Evolutionary conservation across 2,329 filamentous ascomycete genomes (phyloP).

Genomic region (Cadophora sp.): DNA sequence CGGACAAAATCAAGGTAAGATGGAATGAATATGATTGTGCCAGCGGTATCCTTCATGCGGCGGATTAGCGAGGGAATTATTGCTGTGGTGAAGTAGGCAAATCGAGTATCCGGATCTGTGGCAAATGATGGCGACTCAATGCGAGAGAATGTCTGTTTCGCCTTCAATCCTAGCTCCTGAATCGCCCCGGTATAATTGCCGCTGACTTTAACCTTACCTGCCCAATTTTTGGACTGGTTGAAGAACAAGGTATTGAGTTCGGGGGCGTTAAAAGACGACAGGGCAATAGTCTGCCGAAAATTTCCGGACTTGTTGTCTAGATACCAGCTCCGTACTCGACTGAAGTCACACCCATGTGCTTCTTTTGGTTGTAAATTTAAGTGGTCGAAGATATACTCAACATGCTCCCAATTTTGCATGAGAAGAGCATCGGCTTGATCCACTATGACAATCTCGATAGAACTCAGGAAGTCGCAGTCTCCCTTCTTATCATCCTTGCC

Average conservation of each 20-base stretch:
- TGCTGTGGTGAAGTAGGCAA: constrained; percentile 87
- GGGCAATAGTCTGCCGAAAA: constrained; percentile 84
- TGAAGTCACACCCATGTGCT: constrained; percentile 91
- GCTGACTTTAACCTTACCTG: constrained; percentile 78
- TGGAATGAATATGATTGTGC: constrained; percentile 87
- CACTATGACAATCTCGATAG: constrained; percentile 87
- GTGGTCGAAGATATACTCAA: constrained; percentile 89
- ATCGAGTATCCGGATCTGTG: constrained; percentile 84
- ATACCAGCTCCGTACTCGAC: constrained; percentile 88
- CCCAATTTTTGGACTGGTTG: constrained; percentile 78
- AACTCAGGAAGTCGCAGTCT: constrained; percentile 91
- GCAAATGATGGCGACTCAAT: constrained; percentile 75
- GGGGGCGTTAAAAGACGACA: constrained; percentile 85
- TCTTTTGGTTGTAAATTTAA: constrained; percentile 91
- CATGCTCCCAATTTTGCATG: constrained; percentile 99
- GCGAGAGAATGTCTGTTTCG: constrained; percentile 88
- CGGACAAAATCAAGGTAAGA: constrained; percentile 96
- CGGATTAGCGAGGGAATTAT: constrained; percentile 78
- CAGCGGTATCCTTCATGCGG: constrained; percentile 67
- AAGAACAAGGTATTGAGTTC: constrained; percentile 84
- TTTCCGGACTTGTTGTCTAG: constrained; percentile 83
- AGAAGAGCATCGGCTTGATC: constrained; percentile 93
- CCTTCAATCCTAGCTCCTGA: constrained; percentile 72
- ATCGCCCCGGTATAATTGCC: constrained; percentile 73
- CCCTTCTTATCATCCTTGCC: constrained; percentile 69